Base-by-base conservation (phyloP, 140 eudicot species). In the Erigeron philadelphicus region DNA sequence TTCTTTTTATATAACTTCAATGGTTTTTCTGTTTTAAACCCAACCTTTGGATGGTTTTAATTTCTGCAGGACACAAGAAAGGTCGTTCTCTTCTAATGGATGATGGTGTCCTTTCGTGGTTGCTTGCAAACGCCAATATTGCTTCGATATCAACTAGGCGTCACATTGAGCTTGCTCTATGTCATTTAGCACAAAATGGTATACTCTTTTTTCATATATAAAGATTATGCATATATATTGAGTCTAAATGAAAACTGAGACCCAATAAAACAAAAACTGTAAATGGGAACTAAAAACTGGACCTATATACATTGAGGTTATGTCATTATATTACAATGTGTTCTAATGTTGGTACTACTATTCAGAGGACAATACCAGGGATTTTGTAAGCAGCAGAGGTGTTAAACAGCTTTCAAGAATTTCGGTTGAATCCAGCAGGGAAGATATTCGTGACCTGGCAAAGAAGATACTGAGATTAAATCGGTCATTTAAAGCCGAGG, bases 161-260 rank as follows among this genome's bases (percentile, higher is more conserved):
- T 69, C 98, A 92, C 83, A 74, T 92, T 60, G 98, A 92, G 72
- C 98, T 92, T 59, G 95, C 98, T 67, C 85, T 92, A 59, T 92
- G 98, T 79, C 98, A 88, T 78, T 78, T 92, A 76, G 98, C 98
- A 54, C 98, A 92, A 84, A 92, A 92, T 41, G 96, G 98, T 91
- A 78, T 25, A 64, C 58, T 19, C 41, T n/a, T 76, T 54, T 19
- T 5, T 44, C 11, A 21, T 21, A 21, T 21, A 21, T 21, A 0
- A 7, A 6, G 44, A 9, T 31, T 21, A 8, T 55, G 18, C 35
- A 56, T 11, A 8, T 31, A 31, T 31, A 1, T 31, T 31, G 38
- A 2, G 38, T 31, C 38, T 31, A 5, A 31, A 31, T 31, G 38
- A 31, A 31, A 8, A 16, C 54, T 8, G 10, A 45, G 65, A 25